Percentiles rank a stretch among this genome's conserved stretches.
Conservation (phyloP, 78 protist species). For the Dictyostelium firmibasis region DNA sequence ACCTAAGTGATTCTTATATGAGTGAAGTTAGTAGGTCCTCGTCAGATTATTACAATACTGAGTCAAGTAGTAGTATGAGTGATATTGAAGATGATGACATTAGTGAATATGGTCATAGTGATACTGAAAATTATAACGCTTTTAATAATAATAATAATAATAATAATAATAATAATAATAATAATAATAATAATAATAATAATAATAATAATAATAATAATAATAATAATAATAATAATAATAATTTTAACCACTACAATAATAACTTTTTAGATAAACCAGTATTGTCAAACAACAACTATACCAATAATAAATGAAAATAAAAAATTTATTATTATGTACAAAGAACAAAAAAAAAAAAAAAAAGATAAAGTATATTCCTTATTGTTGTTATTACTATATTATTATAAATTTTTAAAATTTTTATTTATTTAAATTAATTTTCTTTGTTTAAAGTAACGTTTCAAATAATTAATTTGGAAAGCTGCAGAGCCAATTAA, state of each 20-base stretch:
- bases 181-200: not conserved
- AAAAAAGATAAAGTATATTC: too few species aligned
- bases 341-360: not conserved
- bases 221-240: not conserved
- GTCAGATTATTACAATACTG: not conserved
- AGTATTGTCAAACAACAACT: not conserved
- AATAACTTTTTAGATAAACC: not conserved
- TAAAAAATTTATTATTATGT: not conserved
- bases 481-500: constrained; percentile 51
- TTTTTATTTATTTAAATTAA: constrained; percentile 32
- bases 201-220: not conserved
- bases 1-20: constrained; percentile 1
- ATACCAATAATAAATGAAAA: not conserved
- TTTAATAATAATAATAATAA: not conserved
- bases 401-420: not conserved
- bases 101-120: not conserved
- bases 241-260: not conserved
- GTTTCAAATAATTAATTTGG: constrained; percentile 75
- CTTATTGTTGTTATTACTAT: too few species aligned
- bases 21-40: constrained; percentile 23
- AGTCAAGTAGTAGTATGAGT: constrained; percentile 30
- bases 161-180: not conserved
- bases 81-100: constrained; percentile 11
- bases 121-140: not conserved
- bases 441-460: constrained; percentile 73